Percentiles rank a stretch among this genome's conserved stretches.
phyloP scores from a whole-genome alignment of 2,329 filamentous ascomycete genomes.

The Neurospora sp. region DNA sequence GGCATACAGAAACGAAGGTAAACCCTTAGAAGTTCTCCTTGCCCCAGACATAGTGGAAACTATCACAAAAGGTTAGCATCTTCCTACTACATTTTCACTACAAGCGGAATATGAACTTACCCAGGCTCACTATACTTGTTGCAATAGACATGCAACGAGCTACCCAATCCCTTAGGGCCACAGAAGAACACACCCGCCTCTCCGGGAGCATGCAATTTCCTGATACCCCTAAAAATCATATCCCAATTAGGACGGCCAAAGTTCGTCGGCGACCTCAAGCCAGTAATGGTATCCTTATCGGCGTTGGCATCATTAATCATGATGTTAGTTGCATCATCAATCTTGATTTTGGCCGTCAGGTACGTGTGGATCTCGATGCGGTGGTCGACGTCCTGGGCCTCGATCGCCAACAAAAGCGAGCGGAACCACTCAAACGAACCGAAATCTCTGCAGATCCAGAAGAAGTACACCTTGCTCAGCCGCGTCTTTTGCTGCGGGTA shows the following conservation, averaged over 20 bases:
- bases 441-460: conserved; percentile 86
- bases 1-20: not conserved
- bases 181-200: conserved; percentile 80
- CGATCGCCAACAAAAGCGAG: conserved; percentile 72
- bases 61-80: conserved; percentile 23
- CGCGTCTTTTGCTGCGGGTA: conserved; percentile 72
- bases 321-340: conserved; percentile 79
- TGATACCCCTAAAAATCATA: conserved; percentile 76
- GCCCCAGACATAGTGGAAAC: conserved; percentile 58
- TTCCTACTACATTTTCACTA: conserved; percentile 3
- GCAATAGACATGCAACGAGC: conserved; percentile 69
- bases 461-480: conserved; percentile 81
- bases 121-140: conserved; percentile 81
- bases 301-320: conserved; percentile 87
- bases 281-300: conserved; percentile 77
- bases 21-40: conserved; percentile 55
- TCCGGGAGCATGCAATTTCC: conserved; percentile 65
- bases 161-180: conserved; percentile 71
- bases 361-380: conserved; percentile 87
- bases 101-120: conserved; percentile 35
- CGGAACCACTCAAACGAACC: conserved; percentile 87
- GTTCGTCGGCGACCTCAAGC: conserved; percentile 72
- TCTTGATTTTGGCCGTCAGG: conserved; percentile 77
- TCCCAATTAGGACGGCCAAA: conserved; percentile 86
- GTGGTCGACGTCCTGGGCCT: conserved; percentile 74